phyloP scores from a whole-genome alignment of 257 asterid species.

The Solanum bulbocastanum region DNA sequence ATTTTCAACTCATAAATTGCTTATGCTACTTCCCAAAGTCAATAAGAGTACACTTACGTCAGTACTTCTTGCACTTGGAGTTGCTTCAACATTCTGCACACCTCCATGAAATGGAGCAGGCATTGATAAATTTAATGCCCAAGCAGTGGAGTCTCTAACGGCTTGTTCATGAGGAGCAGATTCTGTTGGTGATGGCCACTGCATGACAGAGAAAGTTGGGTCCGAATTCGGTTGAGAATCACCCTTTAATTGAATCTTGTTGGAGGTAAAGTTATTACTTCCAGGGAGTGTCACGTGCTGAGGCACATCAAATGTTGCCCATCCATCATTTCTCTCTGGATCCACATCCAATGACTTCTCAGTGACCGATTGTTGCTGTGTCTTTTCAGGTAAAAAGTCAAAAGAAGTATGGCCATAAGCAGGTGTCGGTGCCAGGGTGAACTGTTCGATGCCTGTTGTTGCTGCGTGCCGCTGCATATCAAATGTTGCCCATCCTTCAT shows the following conservation, averaged over 20 bases:
- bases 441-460: conserved; percentile 20
- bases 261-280: neutral
- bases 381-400: conserved; percentile 7
- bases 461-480: conserved; percentile 29
- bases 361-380: neutral
- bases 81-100: conserved; percentile 2
- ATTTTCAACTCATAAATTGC: neutral
- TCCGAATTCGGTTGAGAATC: conserved; percentile 8
- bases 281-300: neutral
- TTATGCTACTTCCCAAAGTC: neutral
- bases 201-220: conserved; percentile 19
- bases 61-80: conserved; percentile 7
- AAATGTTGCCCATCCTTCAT: conserved; percentile 50
- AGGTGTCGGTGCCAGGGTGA: conserved; percentile 20
- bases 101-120: conserved; percentile 7
- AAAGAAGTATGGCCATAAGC: conserved; percentile 32
- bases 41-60: conserved; percentile 5
- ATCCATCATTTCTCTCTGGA: conserved; percentile 5
- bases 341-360: neutral
- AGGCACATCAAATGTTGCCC: conserved; percentile 7
- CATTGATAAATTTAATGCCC: neutral
- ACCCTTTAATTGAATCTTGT: neutral
- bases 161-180: conserved; percentile 4
- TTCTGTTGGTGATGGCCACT: conserved; percentile 14
- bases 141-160: conserved; percentile 2